phyloP scores from a whole-genome alignment of 345 rosid genomes.

The Lenwebbia sp. region DNA sequence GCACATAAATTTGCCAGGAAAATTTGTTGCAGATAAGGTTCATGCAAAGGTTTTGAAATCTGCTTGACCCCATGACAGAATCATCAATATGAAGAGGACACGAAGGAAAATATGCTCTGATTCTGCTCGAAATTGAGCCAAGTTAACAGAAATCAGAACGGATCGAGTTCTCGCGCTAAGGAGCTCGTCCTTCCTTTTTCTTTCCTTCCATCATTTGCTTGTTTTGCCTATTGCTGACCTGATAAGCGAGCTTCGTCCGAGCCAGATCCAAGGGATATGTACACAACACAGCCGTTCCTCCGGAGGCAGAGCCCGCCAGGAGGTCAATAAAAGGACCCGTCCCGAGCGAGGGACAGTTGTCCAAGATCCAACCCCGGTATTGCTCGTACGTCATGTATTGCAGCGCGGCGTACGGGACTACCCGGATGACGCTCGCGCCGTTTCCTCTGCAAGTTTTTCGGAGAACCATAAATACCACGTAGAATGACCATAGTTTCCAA shows the following conservation, averaged over 20 bases:
- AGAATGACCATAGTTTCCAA: not conserved
- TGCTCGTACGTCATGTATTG: slow-evolving; percentile 91
- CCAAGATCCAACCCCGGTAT: slow-evolving; percentile 75
- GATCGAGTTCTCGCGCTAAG: not conserved
- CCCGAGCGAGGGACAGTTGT: slow-evolving; percentile 52
- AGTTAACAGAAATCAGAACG: not conserved
- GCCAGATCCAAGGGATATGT: slow-evolving; percentile 94
- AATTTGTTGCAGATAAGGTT: not conserved
- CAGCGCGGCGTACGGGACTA: slow-evolving; percentile 81
- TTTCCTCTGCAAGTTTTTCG: slow-evolving; percentile 50
- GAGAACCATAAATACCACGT: not conserved
- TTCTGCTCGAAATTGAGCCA: not conserved
- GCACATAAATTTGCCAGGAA: not conserved
- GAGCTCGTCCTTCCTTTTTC: not conserved
- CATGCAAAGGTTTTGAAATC: not conserved
- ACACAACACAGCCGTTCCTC: slow-evolving; percentile 93
- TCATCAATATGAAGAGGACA: not conserved
- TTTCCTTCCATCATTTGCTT: not conserved
- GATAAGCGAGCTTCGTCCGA: slow-evolving; percentile 92
- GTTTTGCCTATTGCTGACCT: slow-evolving; percentile 23
- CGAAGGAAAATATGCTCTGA: not conserved
- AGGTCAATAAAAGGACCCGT: slow-evolving; percentile 86
- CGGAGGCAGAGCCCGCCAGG: slow-evolving; percentile 81
- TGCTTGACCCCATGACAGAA: not conserved
- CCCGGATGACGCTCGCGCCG: slow-evolving; percentile 80